Base-by-base conservation (phyloP, 1,139 yeast genomes). In the Sugiyamaella grinbergsii region DNA sequence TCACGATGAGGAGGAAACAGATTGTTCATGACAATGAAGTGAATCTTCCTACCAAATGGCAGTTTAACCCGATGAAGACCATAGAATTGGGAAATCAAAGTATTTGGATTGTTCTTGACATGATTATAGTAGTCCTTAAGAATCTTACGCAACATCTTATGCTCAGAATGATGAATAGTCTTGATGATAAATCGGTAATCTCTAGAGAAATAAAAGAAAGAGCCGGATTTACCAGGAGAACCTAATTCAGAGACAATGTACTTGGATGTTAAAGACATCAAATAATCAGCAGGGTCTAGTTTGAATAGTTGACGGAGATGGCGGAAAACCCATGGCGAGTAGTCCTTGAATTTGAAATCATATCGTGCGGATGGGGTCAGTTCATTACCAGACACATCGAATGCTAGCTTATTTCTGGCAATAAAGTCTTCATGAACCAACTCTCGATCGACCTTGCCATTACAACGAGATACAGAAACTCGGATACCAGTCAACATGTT, bases 401-500 rank as follows among this genome's bases (percentile, higher is more conserved):
- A 93, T 5, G 94, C 85, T 52, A 91, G 74, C 67, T 91, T 93
- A 60, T 88, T 85, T 24, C 82, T 80, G 11, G 80, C 73, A 32
- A 70, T 73, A 67, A 91, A 93, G 66, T 91, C 96, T 11, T 73
- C 76, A 47, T 82, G 85, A 1, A 76, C 77, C 43, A 93, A 71
- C 33, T 85, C 83, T 52, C 84, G 80, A 79, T 89, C 87, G 6
- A 85, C 78, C 41, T 95, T 95, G 0, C 96, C 88, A 39, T 72
- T 72, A 62, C 95, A 86, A 52, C 96, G 74, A 8, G 96, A 87
- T 0, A 90, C 98, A 0, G 97, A 94, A 1, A 91, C 96, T 54
- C 98, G 77, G 47, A 94, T 93, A 10, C 99, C 98, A 0, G 98
- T 91, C 52, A 94, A 76, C 97, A 94, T 93, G 68, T 93, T 90